Percentiles rank a stretch among this genome's conserved stretches.
Conservation (phyloP, 208 protist species). For the Phytomonas serpens region DNA sequence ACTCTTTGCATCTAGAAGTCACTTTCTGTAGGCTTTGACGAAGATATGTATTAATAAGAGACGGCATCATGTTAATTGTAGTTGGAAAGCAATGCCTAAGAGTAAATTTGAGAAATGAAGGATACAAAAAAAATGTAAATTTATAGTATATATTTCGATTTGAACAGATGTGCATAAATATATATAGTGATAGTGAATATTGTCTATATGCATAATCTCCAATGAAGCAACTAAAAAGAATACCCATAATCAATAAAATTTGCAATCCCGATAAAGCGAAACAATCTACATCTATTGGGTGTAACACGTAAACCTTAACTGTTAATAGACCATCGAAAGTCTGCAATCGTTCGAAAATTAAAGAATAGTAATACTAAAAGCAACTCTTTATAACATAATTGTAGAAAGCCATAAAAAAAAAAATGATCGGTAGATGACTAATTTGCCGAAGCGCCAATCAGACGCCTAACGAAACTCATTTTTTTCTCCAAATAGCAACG, state of each 20-base stretch:
- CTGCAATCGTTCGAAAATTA: not conserved
- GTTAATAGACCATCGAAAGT: not conserved
- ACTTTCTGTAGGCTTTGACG: slow-evolving; percentile 21
- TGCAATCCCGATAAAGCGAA: not conserved
- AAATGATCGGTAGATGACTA: not conserved
- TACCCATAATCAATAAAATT: not conserved
- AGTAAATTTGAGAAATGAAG: not conserved
- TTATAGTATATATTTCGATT: slow-evolving; percentile 5
- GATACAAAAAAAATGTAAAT: not conserved
- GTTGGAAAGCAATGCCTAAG: not conserved
- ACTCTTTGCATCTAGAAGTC: slow-evolving; percentile 10
- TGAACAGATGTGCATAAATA: not conserved
- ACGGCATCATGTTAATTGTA: slow-evolving; percentile 22
- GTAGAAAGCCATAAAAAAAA: not conserved
- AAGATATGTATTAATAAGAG: slow-evolving; percentile 64
- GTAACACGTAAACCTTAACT: slow-evolving; percentile 9
- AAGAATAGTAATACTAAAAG: not conserved
- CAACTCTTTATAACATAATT: not conserved
- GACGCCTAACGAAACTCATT: not conserved
- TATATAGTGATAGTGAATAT: not conserved
- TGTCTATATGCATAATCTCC: not conserved
- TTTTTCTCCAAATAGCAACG: too few species aligned
- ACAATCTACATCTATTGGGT: not conserved
- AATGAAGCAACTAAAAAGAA: slow-evolving; percentile 1
- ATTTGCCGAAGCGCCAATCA: not conserved